Evolutionary conservation across 345 rosid species (phyloP).

Genomic region (Euphorbia tirucalli): DNA sequence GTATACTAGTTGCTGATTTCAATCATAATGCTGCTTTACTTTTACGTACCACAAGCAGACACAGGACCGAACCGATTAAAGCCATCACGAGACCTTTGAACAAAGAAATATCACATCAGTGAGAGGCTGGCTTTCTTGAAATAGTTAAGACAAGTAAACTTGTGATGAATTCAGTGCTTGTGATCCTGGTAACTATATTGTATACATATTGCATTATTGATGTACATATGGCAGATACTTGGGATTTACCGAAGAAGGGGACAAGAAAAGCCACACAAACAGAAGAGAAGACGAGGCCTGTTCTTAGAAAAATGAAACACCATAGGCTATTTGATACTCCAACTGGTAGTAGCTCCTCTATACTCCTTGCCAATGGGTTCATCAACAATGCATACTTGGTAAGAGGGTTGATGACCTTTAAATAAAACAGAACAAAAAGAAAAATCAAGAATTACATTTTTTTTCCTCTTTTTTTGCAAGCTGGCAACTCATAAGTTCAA

Average conservation of each 20-base stretch:
- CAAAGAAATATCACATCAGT: not conserved
- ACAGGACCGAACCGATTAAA: slow-evolving; percentile 81
- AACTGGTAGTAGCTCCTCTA: slow-evolving; percentile 82
- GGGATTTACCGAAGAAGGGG: slow-evolving; percentile 74
- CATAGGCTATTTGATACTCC: slow-evolving; percentile 45
- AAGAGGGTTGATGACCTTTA: slow-evolving; percentile 89
- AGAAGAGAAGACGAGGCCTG: slow-evolving; percentile 70
- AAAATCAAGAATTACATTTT: not conserved
- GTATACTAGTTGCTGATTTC: too few species aligned
- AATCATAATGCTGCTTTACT: not conserved
- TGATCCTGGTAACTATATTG: too few species aligned
- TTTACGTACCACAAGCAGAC: slow-evolving; percentile 70
- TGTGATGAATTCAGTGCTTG: not conserved
- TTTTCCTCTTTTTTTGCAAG: too few species aligned
- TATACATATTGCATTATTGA: not conserved
- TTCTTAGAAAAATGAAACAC: slow-evolving; percentile 68
- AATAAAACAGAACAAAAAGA: slow-evolving; percentile 9
- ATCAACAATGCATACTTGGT: slow-evolving; percentile 82
- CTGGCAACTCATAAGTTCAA: not conserved
- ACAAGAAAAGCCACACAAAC: slow-evolving; percentile 75
- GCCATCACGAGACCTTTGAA: slow-evolving; percentile 84
- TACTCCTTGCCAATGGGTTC: slow-evolving; percentile 83
- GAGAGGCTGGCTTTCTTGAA: not conserved
- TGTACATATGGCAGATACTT: not conserved
- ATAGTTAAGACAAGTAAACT: not conserved